These are phyloP conservation scores for Teunomyces gatunensis DNA, from an alignment of 805 yeast genomes.

Conservation along the genomic window DNA sequence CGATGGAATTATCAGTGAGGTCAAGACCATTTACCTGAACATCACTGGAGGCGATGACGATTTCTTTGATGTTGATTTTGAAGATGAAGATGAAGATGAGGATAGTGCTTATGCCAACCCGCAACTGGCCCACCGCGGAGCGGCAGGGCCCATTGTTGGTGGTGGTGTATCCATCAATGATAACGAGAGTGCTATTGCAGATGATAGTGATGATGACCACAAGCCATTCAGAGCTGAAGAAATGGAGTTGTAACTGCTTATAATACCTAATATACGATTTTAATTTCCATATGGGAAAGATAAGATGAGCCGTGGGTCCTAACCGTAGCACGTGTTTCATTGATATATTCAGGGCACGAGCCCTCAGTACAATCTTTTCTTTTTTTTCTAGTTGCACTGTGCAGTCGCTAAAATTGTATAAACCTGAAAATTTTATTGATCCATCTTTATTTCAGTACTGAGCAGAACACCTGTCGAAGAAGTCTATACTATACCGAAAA, in stretches of 20 bases:
- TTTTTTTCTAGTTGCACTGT: background rate
- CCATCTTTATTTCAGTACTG: constrained; percentile 19
- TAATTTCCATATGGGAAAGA: background rate
- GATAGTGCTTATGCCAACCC: constrained; percentile 6
- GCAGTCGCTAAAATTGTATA: background rate
- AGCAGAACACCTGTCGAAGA: constrained; percentile 61
- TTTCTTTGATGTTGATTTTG: constrained; percentile 94
- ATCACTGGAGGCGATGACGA: constrained; percentile 94
- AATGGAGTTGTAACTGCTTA: constrained; percentile 34
- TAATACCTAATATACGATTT: background rate
- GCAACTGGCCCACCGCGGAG: constrained; percentile 5
- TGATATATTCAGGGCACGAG: constrained; percentile 12
- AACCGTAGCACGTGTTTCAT: background rate
- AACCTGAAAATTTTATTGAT: constrained; percentile 3
- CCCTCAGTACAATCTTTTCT: constrained; percentile 9
- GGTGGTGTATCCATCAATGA: constrained; percentile 10
- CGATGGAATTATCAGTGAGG: constrained; percentile 86
- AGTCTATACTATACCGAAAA: constrained; percentile 50
- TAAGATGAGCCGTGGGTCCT: background rate
- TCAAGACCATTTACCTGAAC: constrained; percentile 66
- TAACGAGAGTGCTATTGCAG: constrained; percentile 20
- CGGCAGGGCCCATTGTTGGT: constrained; percentile 15
- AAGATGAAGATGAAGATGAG: constrained; percentile 76
- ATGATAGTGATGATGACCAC: constrained; percentile 29
- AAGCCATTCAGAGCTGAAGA: constrained; percentile 45